Percentiles rank a stretch among this genome's conserved stretches.
These are phyloP conservation scores for Ascosphaera pollenicola DNA, from an alignment of 2,329 filamentous ascomycete genomes.

Conservation along the genomic window DNA sequence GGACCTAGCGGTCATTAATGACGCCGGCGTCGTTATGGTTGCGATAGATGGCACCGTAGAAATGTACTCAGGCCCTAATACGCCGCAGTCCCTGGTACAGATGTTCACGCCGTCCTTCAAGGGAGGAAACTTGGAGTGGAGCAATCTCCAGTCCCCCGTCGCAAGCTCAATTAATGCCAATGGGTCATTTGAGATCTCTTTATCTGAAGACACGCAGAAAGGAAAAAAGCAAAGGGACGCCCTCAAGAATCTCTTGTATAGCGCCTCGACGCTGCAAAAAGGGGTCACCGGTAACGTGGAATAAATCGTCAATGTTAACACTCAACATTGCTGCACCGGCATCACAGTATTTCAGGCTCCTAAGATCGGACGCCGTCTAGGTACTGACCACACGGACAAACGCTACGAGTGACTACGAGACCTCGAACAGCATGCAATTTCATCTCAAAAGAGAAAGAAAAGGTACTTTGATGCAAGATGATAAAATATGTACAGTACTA, in stretches of 20 bases:
- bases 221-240: slow-evolving; percentile 14
- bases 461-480: no score
- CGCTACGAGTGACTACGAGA: no score
- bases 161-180: slow-evolving; percentile 10
- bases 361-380: no score
- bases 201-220: slow-evolving; percentile 11
- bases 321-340: no score
- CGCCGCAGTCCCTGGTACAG: slow-evolving; percentile 11
- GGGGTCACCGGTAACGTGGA: slow-evolving; percentile 10
- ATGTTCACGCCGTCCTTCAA: slow-evolving; percentile 9
- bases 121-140: slow-evolving; percentile 10
- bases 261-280: slow-evolving; percentile 20
- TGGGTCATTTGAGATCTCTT: slow-evolving; percentile 11
- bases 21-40: slow-evolving; percentile 19
- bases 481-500: no score
- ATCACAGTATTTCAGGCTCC: no score
- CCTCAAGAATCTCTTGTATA: slow-evolving; percentile 13
- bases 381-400: no score
- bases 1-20: slow-evolving; percentile 22
- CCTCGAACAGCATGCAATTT: no score
- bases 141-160: slow-evolving; percentile 7
- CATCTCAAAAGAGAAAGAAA: no score
- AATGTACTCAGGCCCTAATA: slow-evolving; percentile 18
- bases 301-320: no score
- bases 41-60: slow-evolving; percentile 33